phyloP scores from a whole-genome alignment of 106 monocot genomes.

The Dendrobium chrysotoxum region DNA sequence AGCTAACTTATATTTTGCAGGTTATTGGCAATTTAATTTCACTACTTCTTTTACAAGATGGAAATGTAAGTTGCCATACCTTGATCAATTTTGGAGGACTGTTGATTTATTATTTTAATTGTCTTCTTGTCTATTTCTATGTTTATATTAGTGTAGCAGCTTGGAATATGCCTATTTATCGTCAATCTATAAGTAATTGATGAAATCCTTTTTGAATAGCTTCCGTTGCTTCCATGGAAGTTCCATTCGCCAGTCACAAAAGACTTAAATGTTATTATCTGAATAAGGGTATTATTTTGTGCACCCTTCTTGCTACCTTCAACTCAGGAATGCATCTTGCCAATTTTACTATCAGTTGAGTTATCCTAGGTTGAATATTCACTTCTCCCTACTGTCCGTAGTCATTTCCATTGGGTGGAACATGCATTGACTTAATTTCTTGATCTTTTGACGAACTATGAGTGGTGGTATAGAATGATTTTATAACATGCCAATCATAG shows the following conservation, averaged over 20 bases:
- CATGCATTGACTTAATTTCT: not conserved
- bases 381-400: not conserved
- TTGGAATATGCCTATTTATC: not conserved
- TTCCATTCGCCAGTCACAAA: not conserved
- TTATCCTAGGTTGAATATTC: not conserved
- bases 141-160: not conserved
- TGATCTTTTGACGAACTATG: not conserved
- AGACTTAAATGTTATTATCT: not conserved
- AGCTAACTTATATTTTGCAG: slow-evolving; percentile 27
- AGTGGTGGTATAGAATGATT: not conserved
- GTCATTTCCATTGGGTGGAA: not conserved
- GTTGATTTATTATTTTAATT: slow-evolving; percentile 2
- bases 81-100: not conserved
- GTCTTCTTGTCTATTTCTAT: not conserved
- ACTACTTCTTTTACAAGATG: slow-evolving; percentile 56
- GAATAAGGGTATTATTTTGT: not conserved
- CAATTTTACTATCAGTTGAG: not conserved
- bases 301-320: not conserved
- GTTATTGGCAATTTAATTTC: slow-evolving; percentile 88
- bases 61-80: slow-evolving; percentile 37
- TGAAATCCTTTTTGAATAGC: slow-evolving; percentile 1
- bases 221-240: not conserved
- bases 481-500: not conserved
- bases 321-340: not conserved
- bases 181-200: not conserved